Conservation (phyloP, 2,329 filamentous ascomycete genomes). For the Pleomassaria siparia region DNA sequence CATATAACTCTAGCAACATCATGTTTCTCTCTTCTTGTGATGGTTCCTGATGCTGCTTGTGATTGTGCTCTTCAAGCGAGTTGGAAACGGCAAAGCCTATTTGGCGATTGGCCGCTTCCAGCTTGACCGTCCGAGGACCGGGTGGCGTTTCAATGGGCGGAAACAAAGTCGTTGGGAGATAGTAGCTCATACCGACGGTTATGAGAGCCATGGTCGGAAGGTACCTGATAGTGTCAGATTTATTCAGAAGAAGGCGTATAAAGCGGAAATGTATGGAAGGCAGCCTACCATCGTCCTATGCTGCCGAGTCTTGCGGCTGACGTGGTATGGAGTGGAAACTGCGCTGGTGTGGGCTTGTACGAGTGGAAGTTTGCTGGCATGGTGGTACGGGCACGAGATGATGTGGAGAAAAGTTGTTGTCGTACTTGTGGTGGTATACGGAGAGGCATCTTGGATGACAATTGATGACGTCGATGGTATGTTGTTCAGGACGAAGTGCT, state of each 20-base stretch:
- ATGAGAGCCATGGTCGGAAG: constrained; percentile 38
- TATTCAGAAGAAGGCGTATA: constrained; percentile 2
- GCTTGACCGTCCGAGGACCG: constrained; percentile 31
- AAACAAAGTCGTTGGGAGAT: no score
- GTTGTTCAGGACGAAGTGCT: neutral
- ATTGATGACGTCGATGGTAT: constrained; percentile 1
- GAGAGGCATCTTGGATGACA: constrained; percentile 28
- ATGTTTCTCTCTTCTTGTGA: constrained; percentile 41
- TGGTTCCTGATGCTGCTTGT: constrained; percentile 20
- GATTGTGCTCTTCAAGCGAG: constrained; percentile 35
- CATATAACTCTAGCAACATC: constrained; percentile 50
- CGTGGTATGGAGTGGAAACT: constrained; percentile 23
- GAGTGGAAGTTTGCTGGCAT: constrained; percentile 22
- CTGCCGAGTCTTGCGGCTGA: constrained; percentile 34
- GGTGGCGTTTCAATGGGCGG: no score
- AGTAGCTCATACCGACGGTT: constrained; percentile 27
- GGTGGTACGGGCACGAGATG: constrained; percentile 26
- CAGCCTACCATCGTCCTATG: constrained; percentile 33
- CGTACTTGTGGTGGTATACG: constrained; percentile 25
- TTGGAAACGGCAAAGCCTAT: constrained; percentile 37
- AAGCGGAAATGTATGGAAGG: neutral
- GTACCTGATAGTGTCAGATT: constrained; percentile 23
- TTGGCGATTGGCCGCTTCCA: constrained; percentile 33
- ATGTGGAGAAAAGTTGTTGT: constrained; percentile 33
- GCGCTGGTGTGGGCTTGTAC: constrained; percentile 22